Evolutionary conservation across 345 rosid genomes (phyloP), one percentile per base, ranked within the genome.

Genomic region (Eucalyptus sp.): DNA sequence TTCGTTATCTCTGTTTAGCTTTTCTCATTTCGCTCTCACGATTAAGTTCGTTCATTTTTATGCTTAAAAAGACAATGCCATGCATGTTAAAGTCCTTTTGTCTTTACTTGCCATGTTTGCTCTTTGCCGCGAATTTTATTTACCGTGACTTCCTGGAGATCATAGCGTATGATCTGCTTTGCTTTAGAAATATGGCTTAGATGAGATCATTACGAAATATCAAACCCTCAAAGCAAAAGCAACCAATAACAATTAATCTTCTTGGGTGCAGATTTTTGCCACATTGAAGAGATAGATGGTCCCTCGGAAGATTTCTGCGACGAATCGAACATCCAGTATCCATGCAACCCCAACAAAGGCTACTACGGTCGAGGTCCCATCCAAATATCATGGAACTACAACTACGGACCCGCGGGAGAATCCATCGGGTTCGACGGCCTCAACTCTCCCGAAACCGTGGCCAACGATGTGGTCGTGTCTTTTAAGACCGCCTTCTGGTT

Each of bases 351-450:
- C 2, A 91, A 90, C 60, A 92, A 92, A 81, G 83, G 81, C 33
- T 93, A 95, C 92, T 92, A 79, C 41, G 95, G 96, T 15, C 76
- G 95, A 22, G 96, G 96, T 88, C 96, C 95, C 44, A 62, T 95
- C 52, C 94, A 93, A 62, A 89, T 95, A 71, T 46, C 96, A 31
- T 93, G 95, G 93, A 95, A 95, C 90, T 93, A 60, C 86, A 95
- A 94, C 89, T 95, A 95, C 79, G 94, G 96, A 15, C 54, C 92
- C 1, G 94, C 93, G 22, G 96, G 96, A 7, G 51, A 88, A 12
- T 88, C 76, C 90, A 87, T 95, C 6, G 49, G 66, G 17, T 91
- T 95, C 8, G 84, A 93, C 58, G 93, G 91, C 10, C 80, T 94
- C 49, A 50, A 89, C 51, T 87, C 93, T 49, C 96, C 97, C 1